Base-by-base conservation (phyloP, 2,329 filamentous ascomycete species). In the Phaeosphaeria sp. region DNA sequence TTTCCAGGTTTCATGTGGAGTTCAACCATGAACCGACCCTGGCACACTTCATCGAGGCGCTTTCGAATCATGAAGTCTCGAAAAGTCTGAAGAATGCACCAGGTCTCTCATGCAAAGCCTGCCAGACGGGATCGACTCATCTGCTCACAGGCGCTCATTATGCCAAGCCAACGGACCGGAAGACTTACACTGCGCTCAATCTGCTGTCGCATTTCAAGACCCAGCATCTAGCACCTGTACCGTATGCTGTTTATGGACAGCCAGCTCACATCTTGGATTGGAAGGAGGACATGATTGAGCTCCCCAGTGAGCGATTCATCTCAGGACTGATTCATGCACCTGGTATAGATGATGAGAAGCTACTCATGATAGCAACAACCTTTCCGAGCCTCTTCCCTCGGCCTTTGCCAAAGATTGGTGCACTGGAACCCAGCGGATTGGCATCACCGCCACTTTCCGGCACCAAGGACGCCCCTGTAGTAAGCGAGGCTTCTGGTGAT, bases 161-260 rank as follows among this genome's bases (percentile, higher is more conserved):
- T 75, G 70, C 70, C 6, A 74, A 75, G 40, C 74, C 75, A 44
- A 68, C 74, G 49, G 76, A 78, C 47, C 72, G 74, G 54, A 78
- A 75, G 68, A 74, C 75, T 21, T 79, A 77, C 63, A 77, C 75
- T 57, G 68, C 81, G 9, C 84, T 84, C 58, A 85, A 84, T n/a
- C 77, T 90, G 17, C 82, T 86, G 25, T 82, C 84, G 51, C 82
- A 91, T 55, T 83, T 85, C 59, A 84, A 83, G 55, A 84, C 88
- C 62, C 87, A 87, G 55, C 83, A 87, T 71, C 65, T 77, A 59
- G 57, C 72, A 25, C 44, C 55, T 20, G 61, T 65, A 40, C 59
- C 63, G 27, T 57, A 65, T 6, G 65, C 64, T 55, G 65, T 57
- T 33, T 68, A 66, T 52, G 70, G 72, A 49, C 68, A 68, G 27